A percentile compares a stretch with the other conserved stretches of the same genome.
phyloP scores from a whole-genome alignment of 768 basidiomycete genomes.

The Suillus subaureus region DNA sequence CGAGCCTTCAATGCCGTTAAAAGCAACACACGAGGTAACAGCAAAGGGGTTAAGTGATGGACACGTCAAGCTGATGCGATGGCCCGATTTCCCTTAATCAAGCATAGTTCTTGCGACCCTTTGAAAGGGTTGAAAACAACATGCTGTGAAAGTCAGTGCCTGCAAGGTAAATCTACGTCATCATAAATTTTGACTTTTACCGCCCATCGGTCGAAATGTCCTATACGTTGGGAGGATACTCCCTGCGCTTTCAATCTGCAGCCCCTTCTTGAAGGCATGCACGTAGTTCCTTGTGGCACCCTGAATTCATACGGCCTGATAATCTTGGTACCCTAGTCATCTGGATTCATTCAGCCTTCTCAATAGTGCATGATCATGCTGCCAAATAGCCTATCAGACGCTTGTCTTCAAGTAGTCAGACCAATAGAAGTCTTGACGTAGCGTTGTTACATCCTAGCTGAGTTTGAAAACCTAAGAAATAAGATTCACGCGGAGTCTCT shows the following conservation, averaged over 20 bases:
- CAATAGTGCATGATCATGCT: neutral
- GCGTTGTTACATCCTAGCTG: too few species aligned
- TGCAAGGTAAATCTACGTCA: neutral
- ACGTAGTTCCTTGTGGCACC: neutral
- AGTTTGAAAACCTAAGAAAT: too few species aligned
- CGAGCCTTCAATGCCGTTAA: neutral
- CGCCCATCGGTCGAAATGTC: neutral
- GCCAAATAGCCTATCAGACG: neutral
- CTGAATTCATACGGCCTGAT: neutral
- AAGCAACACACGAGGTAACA: neutral
- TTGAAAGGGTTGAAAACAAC: neutral
- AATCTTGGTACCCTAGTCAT: neutral
- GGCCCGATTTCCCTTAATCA: neutral
- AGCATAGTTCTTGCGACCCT: neutral
- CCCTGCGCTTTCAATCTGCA: neutral
- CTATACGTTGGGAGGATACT: neutral
- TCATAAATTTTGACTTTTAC: neutral
- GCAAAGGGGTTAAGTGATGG: constrained; percentile 1
- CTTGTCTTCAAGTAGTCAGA: neutral
- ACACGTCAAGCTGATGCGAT: constrained; percentile 1
- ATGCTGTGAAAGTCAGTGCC: neutral
- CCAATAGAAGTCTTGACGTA: too few species aligned
- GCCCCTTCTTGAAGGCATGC: neutral
- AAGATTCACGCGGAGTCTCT: neutral
- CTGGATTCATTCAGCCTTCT: neutral